Percentiles rank a stretch among this genome's conserved stretches.
phyloP scores from a whole-genome alignment of 768 basidiomycete genomes.

The Tulasnella sp. region DNA sequence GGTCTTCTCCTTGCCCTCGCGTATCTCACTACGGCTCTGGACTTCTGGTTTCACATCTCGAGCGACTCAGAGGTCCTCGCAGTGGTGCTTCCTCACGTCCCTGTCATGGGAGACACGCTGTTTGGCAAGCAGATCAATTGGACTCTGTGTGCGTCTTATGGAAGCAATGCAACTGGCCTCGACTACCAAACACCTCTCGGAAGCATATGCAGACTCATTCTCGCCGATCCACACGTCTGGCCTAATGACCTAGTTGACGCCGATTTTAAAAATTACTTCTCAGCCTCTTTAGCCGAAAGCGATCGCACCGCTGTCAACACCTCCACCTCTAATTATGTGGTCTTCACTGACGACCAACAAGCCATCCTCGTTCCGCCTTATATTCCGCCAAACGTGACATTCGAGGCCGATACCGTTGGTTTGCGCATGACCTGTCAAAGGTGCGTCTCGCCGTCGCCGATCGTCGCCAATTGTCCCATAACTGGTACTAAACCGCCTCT shows the following conservation, averaged over 20 bases:
- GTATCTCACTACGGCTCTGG: background rate
- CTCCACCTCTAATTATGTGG: background rate
- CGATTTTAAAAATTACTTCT: background rate
- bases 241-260: background rate
- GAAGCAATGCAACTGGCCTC: background rate
- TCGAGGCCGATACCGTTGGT: background rate
- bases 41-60: background rate
- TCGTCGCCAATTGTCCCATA: background rate
- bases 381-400: background rate
- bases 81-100: background rate
- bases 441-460: background rate
- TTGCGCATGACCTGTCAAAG: background rate
- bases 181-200: too few species aligned
- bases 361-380: background rate
- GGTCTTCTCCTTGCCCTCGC: background rate
- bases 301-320: background rate
- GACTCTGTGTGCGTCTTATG: background rate
- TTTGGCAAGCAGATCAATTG: background rate
- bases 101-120: background rate
- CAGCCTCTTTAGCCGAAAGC: background rate
- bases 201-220: too few species aligned
- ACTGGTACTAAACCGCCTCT: background rate
- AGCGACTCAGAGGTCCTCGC: background rate
- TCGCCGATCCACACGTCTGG: too few species aligned
- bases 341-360: background rate